These are phyloP conservation scores for Meira miltonrushii DNA, from an alignment of 1,284 basidiomycete species.

Conservation along the genomic window DNA sequence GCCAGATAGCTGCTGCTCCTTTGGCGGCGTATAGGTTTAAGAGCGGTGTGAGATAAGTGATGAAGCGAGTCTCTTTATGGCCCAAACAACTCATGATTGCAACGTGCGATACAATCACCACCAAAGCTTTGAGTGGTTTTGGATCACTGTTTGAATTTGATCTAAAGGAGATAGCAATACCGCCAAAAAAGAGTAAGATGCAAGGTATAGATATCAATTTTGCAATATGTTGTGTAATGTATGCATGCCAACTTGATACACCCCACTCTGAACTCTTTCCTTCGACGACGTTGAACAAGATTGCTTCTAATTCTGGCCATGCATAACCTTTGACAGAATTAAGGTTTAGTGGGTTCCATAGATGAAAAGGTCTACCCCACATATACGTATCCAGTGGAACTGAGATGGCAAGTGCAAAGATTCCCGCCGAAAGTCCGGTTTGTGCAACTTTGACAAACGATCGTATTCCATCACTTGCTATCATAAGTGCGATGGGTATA, in stretches of 20 bases:
- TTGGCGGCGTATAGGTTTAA: constrained; percentile 75
- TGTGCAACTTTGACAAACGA: background rate
- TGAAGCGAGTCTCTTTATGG: constrained; percentile 82
- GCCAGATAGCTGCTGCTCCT: constrained; percentile 62
- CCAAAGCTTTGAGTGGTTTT: constrained; percentile 7
- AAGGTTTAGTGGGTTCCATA: background rate
- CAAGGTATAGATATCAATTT: constrained; percentile 64
- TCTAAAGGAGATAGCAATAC: background rate
- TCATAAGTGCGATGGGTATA: constrained; percentile 25
- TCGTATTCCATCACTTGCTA: background rate
- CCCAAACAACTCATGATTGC: constrained; percentile 67
- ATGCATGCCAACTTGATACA: constrained; percentile 55
- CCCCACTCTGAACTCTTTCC: constrained; percentile 90
- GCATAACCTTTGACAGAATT: background rate
- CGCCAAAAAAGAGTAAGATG: background rate
- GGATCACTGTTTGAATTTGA: background rate
- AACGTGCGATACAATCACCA: constrained; percentile 59
- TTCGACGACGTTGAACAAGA: constrained; percentile 81
- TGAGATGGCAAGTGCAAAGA: background rate
- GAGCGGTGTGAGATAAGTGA: constrained; percentile 77
- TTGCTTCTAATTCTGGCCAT: constrained; percentile 74
- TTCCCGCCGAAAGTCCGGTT: background rate
- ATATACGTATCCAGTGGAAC: constrained; percentile 73
- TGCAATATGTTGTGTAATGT: constrained; percentile 65
- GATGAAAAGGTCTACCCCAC: constrained; percentile 59